Evolutionary conservation across 1,284 basidiomycete species (phyloP), one percentile per base, ranked within the genome.

Genomic region (Apiotrichum veenhuisii): DNA sequence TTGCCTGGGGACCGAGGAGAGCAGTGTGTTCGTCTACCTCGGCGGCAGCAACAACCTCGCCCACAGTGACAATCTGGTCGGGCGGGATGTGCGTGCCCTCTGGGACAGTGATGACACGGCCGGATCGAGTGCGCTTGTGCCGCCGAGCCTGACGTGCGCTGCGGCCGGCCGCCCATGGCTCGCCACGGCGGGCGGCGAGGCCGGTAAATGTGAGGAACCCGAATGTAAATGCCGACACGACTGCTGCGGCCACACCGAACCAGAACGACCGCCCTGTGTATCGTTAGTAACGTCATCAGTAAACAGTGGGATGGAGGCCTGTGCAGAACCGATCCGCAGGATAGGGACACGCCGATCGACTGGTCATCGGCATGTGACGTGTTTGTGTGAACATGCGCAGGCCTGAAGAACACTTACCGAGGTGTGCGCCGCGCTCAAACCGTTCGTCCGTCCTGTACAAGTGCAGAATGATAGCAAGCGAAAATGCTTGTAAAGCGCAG

Each of bases 151-250:
- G 63, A 11, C 65, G 57, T 1, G 72, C 74, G 3, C 72, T 73
- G 46, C 69, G 70, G 10, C 76, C 76, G 1, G 72, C 76, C 3
- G 76, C 76, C 76, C 76, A 77, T 23, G 68, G 67, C 60, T 73
- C 67, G 20, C 76, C 76, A 30, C 71, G 70, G 33, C 74, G 65
- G 20, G 76, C 76, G n/a, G 74, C 69, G n/a, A 75, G 47, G 36
- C 72, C 76, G 1, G 75, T 75, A 53, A 72, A 74, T 0, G 76
- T 74, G 20, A 77, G 59, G 34, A 73, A 62, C 14, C 68, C 52
- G 11, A 71, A 71, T 20, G 69, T 70, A 25, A 60, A 44, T 2
- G 65, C 64, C 1, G 73, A 74, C 11, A 70, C 61, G 14, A 76
- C 46, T 3, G 73, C 74, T 4, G 74, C 71, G 10, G 66, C 60